A percentile compares a stretch with the other conserved stretches of the same genome.
Conservation (phyloP, 257 asterid species). For the Nicotiana sylvestris region DNA sequence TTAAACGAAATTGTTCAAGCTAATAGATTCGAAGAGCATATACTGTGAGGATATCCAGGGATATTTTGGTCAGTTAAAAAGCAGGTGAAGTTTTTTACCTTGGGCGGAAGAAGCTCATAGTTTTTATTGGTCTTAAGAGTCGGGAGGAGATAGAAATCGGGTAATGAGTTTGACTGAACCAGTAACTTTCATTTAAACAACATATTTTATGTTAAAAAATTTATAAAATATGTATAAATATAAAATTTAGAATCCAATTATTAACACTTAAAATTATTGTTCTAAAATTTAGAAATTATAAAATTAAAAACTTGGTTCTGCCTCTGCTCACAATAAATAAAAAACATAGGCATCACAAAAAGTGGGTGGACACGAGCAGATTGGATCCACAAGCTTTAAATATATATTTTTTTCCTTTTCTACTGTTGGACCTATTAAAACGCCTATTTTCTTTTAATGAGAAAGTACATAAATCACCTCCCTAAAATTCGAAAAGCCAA, state of each 20-base stretch:
- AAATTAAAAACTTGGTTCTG: too few relatives aligned
- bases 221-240: too few relatives aligned
- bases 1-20: neutral
- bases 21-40: neutral
- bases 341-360: neutral
- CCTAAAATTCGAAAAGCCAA: too few relatives aligned
- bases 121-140: neutral
- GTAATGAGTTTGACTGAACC: too few relatives aligned
- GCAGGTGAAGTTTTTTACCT: neutral
- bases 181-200: too few relatives aligned
- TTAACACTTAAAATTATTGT: too few relatives aligned
- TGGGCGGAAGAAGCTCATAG: neutral
- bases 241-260: too few relatives aligned
- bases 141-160: too few relatives aligned
- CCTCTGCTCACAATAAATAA: neutral
- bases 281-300: too few relatives aligned
- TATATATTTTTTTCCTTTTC: neutral
- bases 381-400: neutral
- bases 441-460: neutral
- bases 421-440: neutral
- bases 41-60: neutral
- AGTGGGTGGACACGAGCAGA: neutral
- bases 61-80: neutral
- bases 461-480: too few relatives aligned
- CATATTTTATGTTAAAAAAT: too few relatives aligned